Conservation (phyloP, 1,139 yeast species). For the Debaryomyces nepalensis region DNA sequence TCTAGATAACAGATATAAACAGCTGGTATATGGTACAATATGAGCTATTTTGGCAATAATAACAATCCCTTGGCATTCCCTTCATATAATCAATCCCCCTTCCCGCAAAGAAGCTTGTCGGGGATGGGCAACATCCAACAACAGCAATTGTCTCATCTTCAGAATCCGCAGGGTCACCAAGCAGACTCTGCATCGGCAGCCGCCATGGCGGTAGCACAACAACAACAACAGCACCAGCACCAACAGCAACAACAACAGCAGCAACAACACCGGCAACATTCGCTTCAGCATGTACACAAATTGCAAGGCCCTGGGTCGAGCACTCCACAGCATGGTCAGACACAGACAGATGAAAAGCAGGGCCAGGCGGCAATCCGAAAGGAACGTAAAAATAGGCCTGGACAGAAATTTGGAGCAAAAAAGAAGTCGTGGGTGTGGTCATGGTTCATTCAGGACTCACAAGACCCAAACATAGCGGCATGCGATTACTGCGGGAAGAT, state of each 20-base stretch:
- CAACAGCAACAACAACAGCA: conserved; percentile 25
- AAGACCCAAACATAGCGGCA: conserved; percentile 54
- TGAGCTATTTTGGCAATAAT: conserved; percentile 24
- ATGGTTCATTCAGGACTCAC: conserved; percentile 58
- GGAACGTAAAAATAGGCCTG: conserved; percentile 49
- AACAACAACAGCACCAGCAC: conserved; percentile 23
- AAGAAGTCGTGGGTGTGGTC: conserved; percentile 67
- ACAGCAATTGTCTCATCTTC: conserved; percentile 16
- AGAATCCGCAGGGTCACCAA: conserved; percentile 13
- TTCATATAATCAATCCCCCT: conserved; percentile 24
- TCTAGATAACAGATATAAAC: neutral
- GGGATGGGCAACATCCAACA: conserved; percentile 20
- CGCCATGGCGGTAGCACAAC: conserved; percentile 21
- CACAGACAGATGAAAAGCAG: conserved; percentile 11
- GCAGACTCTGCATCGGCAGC: conserved; percentile 20
- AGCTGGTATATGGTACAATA: conserved; percentile 13
- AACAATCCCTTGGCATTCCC: conserved; percentile 28
- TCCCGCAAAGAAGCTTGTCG: conserved; percentile 20
- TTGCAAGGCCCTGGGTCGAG: conserved; percentile 22
- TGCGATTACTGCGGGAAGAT: conserved; percentile 59
- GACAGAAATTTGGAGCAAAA: conserved; percentile 60
- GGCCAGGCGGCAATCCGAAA: conserved; percentile 20
- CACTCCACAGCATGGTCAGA: conserved; percentile 12
- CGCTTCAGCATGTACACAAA: conserved; percentile 19
- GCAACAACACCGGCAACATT: conserved; percentile 23